Base-by-base conservation (phyloP, 2,329 filamentous ascomycete species). In the Cordyceps cateniannulata region DNA sequence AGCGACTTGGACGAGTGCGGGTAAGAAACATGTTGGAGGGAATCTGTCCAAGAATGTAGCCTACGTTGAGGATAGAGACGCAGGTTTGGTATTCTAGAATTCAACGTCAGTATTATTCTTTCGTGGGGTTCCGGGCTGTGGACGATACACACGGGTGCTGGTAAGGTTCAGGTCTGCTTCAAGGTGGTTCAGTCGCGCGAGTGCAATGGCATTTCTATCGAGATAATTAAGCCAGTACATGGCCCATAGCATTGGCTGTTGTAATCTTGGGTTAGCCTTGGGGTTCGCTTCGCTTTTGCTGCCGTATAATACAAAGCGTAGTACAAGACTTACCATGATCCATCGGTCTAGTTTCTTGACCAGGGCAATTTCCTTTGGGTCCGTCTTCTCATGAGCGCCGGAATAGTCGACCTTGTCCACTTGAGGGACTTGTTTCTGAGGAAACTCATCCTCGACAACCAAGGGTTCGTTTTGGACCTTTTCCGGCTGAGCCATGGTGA, bases 121-220 rank as follows among this genome's bases (percentile, higher is more conserved):
- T 42, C 10, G 18, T 3, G 42, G n/a, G 4, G 25, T 5, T 1
- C 12, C 22, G 14, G 16, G 22, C 3, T 16, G 2, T 18, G 22
- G 14, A 18, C 22, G 6, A 2, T 20, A 32, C 49, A 42, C 42
- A 54, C 51, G 32, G 18, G 55, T 58, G 16, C 55, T 48, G 10
- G 62, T 63, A 8, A 67, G 60, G 16, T 64, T 64, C 27, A 68
- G 61, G 27, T 68, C 65, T 12, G 66, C 60, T 58, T 68, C 66
- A 18, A 68, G 62, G 18, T 63, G 59, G 44, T 67, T 65, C 4
- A 68, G 62, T 1, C 69, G 66, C 1, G 78, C 78, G 40, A 78
- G 71, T 0, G 76, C 76, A 63, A 81, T 79, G 29, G 77, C 77
- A 60, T 79, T 79, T 7, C 77, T 71, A 47, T 80, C 78, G 22